phyloP scores from a whole-genome alignment of 768 basidiomycete genomes.

The Dacryopinax primogenitus region DNA sequence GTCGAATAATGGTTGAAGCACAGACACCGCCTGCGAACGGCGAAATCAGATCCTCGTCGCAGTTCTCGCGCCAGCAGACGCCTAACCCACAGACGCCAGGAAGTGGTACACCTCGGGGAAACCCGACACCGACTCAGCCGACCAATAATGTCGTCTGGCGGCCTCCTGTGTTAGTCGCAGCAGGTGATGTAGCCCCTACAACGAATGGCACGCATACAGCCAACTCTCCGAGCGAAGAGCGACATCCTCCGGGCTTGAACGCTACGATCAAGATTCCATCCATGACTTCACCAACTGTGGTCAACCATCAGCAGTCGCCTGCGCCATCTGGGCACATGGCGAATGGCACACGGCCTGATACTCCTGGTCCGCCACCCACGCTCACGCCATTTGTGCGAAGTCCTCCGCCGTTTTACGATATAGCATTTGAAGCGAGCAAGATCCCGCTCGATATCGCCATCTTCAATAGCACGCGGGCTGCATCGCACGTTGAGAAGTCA shows the following conservation, averaged over 20 bases:
- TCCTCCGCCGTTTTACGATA: constrained; percentile 34
- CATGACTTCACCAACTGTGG: neutral
- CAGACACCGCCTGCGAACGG: neutral
- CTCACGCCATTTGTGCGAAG: constrained; percentile 5
- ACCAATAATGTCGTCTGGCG: neutral
- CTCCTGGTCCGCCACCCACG: neutral
- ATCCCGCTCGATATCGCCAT: constrained; percentile 86
- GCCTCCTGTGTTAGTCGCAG: neutral
- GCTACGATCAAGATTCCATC: constrained; percentile 5
- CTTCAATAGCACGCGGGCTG: constrained; percentile 79
- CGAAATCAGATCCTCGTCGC: neutral
- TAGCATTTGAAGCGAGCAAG: constrained; percentile 75
- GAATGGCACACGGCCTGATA: neutral
- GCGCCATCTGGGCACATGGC: neutral
- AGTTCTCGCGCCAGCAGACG: neutral
- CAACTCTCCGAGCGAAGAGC: neutral
- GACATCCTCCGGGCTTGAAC: neutral
- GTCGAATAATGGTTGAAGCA: neutral
- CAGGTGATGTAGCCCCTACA: neutral
- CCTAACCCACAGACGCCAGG: neutral
- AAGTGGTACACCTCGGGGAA: neutral
- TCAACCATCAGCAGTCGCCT: neutral
- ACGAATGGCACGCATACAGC: neutral
- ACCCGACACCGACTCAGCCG: neutral
- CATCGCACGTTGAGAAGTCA: constrained; percentile 77